These are phyloP conservation scores for Aureobasidium sp. DNA, from an alignment of 2,329 filamentous ascomycete species.

Conservation along the genomic window DNA sequence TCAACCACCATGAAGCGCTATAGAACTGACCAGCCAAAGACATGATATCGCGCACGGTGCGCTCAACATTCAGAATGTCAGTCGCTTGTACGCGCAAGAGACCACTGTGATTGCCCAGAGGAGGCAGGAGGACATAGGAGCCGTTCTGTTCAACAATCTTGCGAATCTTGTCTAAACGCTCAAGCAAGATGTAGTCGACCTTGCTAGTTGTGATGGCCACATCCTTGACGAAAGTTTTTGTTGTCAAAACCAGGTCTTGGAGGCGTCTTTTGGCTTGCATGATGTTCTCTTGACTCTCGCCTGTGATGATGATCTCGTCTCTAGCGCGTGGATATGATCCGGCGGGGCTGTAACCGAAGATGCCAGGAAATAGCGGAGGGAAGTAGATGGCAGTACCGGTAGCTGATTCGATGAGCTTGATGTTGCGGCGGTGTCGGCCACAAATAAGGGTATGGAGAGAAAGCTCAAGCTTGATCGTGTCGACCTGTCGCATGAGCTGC, in stretches of 20 bases:
- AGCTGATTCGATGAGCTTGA: slow-evolving; percentile 92
- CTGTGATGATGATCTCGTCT: slow-evolving; percentile 91
- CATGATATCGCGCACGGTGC: slow-evolving; percentile 94
- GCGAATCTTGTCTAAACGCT: slow-evolving; percentile 88
- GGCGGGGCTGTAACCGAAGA: slow-evolving; percentile 82
- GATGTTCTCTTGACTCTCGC: slow-evolving; percentile 77
- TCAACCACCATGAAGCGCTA: slow-evolving; percentile 91
- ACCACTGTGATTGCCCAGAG: slow-evolving; percentile 75
- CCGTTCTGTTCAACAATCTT: slow-evolving; percentile 97
- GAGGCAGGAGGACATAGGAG: slow-evolving; percentile 87
- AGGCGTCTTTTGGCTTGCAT: slow-evolving; percentile 84
- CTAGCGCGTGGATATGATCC: slow-evolving; percentile 71
- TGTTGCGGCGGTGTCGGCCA: slow-evolving; percentile 90
- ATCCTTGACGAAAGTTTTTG: slow-evolving; percentile 77
- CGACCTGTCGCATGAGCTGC: slow-evolving; percentile 66
- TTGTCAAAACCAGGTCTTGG: slow-evolving; percentile 72
- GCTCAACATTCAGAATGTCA: slow-evolving; percentile 88
- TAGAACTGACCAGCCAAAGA: slow-evolving; percentile 94
- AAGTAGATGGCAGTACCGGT: slow-evolving; percentile 98
- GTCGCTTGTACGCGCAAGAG: slow-evolving; percentile 85
- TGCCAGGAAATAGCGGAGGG: slow-evolving; percentile 82
- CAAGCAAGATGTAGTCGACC: slow-evolving; percentile 87
- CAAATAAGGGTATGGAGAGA: slow-evolving; percentile 88
- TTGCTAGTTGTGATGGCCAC: slow-evolving; percentile 84
- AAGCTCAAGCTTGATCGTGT: slow-evolving; percentile 73